Evolutionary conservation across 2,329 filamentous ascomycete genomes (phyloP).

Genomic region (Fusarium sp.): DNA sequence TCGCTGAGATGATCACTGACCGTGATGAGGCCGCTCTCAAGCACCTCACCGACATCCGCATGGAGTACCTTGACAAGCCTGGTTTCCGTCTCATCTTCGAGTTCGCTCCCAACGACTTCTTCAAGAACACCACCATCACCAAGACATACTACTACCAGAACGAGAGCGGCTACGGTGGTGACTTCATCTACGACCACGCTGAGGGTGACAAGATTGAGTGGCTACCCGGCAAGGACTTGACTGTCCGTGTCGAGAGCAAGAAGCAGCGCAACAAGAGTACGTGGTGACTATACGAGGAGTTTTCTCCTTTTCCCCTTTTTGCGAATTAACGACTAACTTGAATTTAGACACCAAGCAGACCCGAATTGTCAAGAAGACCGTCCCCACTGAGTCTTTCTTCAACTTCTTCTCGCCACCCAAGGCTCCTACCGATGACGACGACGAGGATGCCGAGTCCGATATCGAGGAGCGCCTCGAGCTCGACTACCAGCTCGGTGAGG

Average conservation of each 20-base stretch:
- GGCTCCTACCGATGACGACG: constrained; percentile 76
- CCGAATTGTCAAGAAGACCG: constrained; percentile 98
- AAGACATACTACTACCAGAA: constrained; percentile 99
- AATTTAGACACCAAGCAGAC: constrained; percentile 95
- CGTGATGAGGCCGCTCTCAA: constrained; percentile 95
- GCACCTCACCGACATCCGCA: constrained; percentile 89
- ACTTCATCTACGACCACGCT: constrained; percentile 99
- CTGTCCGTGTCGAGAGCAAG: constrained; percentile 96
- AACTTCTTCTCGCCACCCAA: constrained; percentile 98
- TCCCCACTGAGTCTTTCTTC: constrained; percentile 98
- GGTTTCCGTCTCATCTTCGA: constrained; percentile 99
- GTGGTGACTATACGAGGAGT: constrained; percentile 33
- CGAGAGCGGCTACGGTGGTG: constrained; percentile 97
- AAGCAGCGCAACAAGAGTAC: constrained; percentile 99
- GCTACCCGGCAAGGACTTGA: constrained; percentile 93
- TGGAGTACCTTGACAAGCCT: constrained; percentile 99
- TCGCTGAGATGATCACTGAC: constrained; percentile 98
- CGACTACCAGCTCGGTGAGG: constrained; percentile 98
- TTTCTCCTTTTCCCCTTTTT: neutral
- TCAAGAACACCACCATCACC: constrained; percentile 95
- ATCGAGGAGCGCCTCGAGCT: constrained; percentile 98
- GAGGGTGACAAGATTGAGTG: constrained; percentile 98
- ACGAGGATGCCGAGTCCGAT: constrained; percentile 83
- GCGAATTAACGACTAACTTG: constrained; percentile 19
- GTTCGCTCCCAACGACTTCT: constrained; percentile 94